phyloP scores from a whole-genome alignment of 2,329 filamentous ascomycete genomes.

The Zalaria obscura region DNA sequence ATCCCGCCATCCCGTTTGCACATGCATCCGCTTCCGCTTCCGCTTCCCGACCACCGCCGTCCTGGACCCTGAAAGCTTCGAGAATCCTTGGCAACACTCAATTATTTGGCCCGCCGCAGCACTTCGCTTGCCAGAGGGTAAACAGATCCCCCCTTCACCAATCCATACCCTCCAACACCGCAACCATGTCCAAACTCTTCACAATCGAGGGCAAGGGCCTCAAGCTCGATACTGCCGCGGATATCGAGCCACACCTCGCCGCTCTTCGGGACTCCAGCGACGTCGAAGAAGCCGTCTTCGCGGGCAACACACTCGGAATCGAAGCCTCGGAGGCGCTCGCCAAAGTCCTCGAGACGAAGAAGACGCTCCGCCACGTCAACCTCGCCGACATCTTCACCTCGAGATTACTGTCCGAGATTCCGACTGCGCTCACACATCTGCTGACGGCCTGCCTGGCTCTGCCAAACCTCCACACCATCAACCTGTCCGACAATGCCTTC shows the following conservation, averaged over 20 bases:
- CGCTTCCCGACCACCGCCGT: too few relatives aligned
- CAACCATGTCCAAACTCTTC: slow-evolving; percentile 57
- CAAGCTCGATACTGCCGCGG: slow-evolving; percentile 78
- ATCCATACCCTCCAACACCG: slow-evolving; percentile 9
- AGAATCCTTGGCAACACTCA: too few relatives aligned
- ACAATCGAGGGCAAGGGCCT: slow-evolving; percentile 83
- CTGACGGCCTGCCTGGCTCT: slow-evolving; percentile 78
- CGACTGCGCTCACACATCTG: slow-evolving; percentile 70
- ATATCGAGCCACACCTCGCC: slow-evolving; percentile 73
- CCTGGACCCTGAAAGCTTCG: too few relatives aligned
- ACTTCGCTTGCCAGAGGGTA: too few relatives aligned
- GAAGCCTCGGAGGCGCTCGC: slow-evolving; percentile 77
- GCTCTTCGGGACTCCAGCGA: slow-evolving; percentile 56
- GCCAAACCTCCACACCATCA: slow-evolving; percentile 75
- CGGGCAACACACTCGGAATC: slow-evolving; percentile 86
- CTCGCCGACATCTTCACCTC: slow-evolving; percentile 96
- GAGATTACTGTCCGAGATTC: slow-evolving; percentile 85
- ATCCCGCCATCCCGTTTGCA: too few relatives aligned
- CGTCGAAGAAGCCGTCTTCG: slow-evolving; percentile 71
- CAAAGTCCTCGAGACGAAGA: slow-evolving; percentile 71
- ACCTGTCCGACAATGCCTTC: slow-evolving; percentile 96
- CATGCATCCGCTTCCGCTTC: too few relatives aligned
- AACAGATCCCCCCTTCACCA: background rate
- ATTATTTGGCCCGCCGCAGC: too few relatives aligned
- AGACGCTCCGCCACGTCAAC: slow-evolving; percentile 67